Conservation (phyloP, 1,284 basidiomycete genomes). For the Pterulicium gracile region DNA sequence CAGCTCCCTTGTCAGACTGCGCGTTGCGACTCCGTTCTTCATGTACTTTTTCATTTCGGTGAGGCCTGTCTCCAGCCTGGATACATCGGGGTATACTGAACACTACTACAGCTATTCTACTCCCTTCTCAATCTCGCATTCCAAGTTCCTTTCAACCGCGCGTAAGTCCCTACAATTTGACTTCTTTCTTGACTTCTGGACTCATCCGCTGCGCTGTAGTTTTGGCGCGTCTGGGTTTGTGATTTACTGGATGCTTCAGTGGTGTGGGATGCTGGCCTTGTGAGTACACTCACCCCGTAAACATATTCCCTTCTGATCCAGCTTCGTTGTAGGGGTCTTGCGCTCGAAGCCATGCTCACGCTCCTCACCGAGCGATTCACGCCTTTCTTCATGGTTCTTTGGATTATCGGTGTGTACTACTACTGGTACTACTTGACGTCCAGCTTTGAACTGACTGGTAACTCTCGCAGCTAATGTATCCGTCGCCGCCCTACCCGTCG, state of each 20-base stretch:
- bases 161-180: slow-evolving; percentile 16
- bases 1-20: slow-evolving; percentile 30
- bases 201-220: slow-evolving; percentile 11
- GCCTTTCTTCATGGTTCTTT: slow-evolving; percentile 34
- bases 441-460: not conserved
- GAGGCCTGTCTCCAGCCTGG: slow-evolving; percentile 12
- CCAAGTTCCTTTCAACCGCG: slow-evolving; percentile 35
- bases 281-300: slow-evolving; percentile 11
- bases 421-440: not conserved
- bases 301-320: not conserved
- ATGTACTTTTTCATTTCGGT: slow-evolving; percentile 41
- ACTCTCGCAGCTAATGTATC: slow-evolving; percentile 37
- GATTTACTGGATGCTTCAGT: slow-evolving; percentile 47
- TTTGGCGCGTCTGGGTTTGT: slow-evolving; percentile 39
- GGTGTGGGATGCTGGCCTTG: slow-evolving; percentile 33
- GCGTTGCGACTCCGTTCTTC: slow-evolving; percentile 30
- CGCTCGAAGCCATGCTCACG: slow-evolving; percentile 38
- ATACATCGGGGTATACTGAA: not conserved
- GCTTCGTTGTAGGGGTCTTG: slow-evolving; percentile 32
- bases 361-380: slow-evolving; percentile 31
- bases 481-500: slow-evolving; percentile 37
- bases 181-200: not conserved
- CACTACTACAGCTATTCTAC: slow-evolving; percentile 24
- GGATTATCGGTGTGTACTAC: slow-evolving; percentile 32
- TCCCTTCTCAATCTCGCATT: slow-evolving; percentile 46